Evolutionary conservation across 2,329 filamentous ascomycete genomes (phyloP), one percentile per base, ranked within the genome.

Genomic region (Shiraia sp.): DNA sequence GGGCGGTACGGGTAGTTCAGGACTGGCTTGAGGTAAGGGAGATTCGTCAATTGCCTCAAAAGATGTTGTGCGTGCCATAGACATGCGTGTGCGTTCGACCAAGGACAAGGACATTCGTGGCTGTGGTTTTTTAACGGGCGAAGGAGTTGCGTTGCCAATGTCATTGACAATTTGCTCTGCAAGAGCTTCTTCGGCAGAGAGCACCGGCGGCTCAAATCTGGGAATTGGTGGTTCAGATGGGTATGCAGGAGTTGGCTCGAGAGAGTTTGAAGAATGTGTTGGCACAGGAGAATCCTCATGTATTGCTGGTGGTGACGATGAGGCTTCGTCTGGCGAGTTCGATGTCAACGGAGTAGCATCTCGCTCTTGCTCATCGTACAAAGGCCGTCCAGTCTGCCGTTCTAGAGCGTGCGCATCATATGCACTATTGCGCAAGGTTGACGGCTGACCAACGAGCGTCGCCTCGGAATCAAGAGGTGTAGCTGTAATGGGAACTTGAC

Each of bases 51-150:
- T 63, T 42, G 51, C 58, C 23, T 49, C 56, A 40, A 59, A 63
- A 16, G 57, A 48, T 29, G 43, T 57, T 35, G 47, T 61, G 40
- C 54, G 66, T 10, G 71, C 69, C 66, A 77, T 75, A 9, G 73
- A 74, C 55, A 73, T 66, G 40, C 74, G 69, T 9, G 75, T 74
- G 31, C 75, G 69, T 44, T 78, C 75, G 3, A 69, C 61, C 17
- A 78, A 68, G 3, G 72, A 73, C 8, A 68, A 63, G 4, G 73
- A 73, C 29, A 68, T 68, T 7, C 65, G 68, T 8, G 66, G 60
- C 33, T 66, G 58, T 9, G 52, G 51, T n/a, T 61, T 64, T 41
- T 73, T 73, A 10, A 63, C 47, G 1, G 72, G 72, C 3, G 71
- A 72, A 5, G 71, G 71, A 1, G 66, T 70, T 10, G 69, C 66